These are phyloP conservation scores for Rhodotorula kratochvilovae DNA, from an alignment of 768 basidiomycete species.

Conservation along the genomic window DNA sequence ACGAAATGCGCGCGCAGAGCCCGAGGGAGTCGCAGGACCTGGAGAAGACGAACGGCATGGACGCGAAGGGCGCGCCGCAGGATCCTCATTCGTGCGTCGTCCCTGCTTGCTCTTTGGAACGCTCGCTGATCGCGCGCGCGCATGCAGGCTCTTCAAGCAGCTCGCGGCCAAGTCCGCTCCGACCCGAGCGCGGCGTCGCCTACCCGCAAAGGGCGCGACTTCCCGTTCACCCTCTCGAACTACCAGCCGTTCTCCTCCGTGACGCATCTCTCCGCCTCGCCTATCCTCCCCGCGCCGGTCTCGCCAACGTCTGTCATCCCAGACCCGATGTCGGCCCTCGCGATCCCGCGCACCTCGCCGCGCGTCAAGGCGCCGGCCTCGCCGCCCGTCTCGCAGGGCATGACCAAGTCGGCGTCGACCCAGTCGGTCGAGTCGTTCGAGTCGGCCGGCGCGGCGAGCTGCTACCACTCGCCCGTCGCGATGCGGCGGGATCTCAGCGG, in stretches of 20 bases:
- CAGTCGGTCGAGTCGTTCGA: slow-evolving; percentile 13
- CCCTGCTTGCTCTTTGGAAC: background rate
- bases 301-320: slow-evolving; percentile 19
- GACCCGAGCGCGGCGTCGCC: background rate
- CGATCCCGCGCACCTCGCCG: background rate
- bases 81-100: background rate
- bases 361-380: background rate
- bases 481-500: slow-evolving; percentile 17
- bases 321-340: slow-evolving; percentile 16
- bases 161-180: background rate
- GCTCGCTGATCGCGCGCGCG: background rate
- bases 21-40: background rate
- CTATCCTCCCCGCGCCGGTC: slow-evolving; percentile 18
- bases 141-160: slow-evolving; percentile 6
- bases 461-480: slow-evolving; percentile 26
- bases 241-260: slow-evolving; percentile 13
- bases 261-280: slow-evolving; percentile 3
- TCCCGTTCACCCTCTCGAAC: slow-evolving; percentile 16
- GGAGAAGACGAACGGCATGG: background rate
- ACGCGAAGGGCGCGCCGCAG: background rate
- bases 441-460: slow-evolving; percentile 4
- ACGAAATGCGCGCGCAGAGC: background rate
- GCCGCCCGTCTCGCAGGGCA: background rate
- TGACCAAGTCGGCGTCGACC: slow-evolving; percentile 17
- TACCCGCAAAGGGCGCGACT: slow-evolving; percentile 1